Percentiles rank a stretch among this genome's conserved stretches.
Conservation (phyloP, 108 stramenopile genomes). For the Pinguiococcus pyrenoidosus region DNA sequence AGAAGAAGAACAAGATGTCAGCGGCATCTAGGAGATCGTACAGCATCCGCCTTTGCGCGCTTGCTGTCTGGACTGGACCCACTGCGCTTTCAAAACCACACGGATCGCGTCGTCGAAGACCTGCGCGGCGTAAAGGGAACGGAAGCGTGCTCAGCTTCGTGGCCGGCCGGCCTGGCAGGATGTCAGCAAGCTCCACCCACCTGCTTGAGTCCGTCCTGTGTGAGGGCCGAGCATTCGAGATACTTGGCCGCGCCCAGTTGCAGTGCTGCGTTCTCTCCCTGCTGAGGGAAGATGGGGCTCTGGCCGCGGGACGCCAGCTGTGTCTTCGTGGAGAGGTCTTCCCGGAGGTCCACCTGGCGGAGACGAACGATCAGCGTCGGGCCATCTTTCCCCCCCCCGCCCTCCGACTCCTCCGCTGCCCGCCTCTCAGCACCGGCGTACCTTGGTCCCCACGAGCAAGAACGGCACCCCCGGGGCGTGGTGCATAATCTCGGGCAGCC, state of each 20-base stretch:
- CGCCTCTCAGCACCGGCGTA: too few species aligned
- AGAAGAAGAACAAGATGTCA: too few species aligned
- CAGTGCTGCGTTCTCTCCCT: conserved; percentile 30
- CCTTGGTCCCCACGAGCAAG: conserved; percentile 51
- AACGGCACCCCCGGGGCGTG: conserved; percentile 41
- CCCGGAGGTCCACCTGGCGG: background rate
- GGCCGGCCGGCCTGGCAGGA: background rate
- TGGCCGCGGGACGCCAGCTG: conserved; percentile 20
- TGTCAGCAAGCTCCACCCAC: conserved; percentile 13
- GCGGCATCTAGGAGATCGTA: too few species aligned
- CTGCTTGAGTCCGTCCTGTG: conserved; percentile 48
- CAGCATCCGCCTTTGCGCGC: too few species aligned
- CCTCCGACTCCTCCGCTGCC: too few species aligned
- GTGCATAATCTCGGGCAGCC: conserved; percentile 14
- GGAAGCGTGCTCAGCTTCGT: too few species aligned
- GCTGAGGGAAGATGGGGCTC: conserved; percentile 22
- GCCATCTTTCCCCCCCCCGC: background rate
- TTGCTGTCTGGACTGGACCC: too few species aligned
- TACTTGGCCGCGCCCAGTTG: conserved; percentile 45
- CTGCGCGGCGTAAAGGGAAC: too few species aligned
- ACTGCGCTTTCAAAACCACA: too few species aligned
- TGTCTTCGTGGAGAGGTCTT: conserved; percentile 2
- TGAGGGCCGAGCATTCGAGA: conserved; percentile 48
- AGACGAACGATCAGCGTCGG: background rate
- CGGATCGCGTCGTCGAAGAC: too few species aligned